phyloP scores from a whole-genome alignment of 192 early-diverging fungal species.

The Chytriomyces sp. region DNA sequence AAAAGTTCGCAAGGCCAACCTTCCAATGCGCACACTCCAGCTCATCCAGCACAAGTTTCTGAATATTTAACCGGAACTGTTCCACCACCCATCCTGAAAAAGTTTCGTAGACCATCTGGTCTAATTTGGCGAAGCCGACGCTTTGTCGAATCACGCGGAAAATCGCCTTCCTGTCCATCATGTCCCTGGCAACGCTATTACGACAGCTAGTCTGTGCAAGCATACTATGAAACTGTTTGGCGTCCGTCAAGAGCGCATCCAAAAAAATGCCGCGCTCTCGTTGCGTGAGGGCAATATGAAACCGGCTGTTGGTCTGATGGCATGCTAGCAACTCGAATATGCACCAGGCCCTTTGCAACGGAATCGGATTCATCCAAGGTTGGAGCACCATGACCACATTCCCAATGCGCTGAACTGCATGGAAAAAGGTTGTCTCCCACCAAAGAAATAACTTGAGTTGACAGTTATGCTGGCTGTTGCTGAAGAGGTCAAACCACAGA shows the following conservation, averaged over 20 bases:
- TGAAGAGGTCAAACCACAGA: conserved; percentile 36
- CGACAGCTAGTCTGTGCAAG: background rate
- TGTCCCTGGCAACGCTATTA: background rate
- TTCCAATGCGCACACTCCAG: background rate
- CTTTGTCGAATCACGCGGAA: background rate
- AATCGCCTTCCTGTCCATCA: conserved; percentile 13
- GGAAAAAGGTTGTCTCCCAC: conserved; percentile 37
- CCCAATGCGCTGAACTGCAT: conserved; percentile 28
- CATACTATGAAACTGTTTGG: background rate
- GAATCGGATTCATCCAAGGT: conserved; percentile 32
- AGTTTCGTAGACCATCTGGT: conserved; percentile 11
- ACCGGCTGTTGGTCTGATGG: background rate
- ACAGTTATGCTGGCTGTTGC: conserved; percentile 13
- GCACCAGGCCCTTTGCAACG: conserved; percentile 37
- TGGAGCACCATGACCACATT: conserved; percentile 34
- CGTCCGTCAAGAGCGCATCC: background rate
- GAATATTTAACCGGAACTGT: background rate
- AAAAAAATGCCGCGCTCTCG: background rate
- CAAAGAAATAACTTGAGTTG: conserved; percentile 7
- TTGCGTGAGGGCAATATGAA: conserved; percentile 16
- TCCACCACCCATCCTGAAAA: conserved; percentile 8
- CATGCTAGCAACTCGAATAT: conserved; percentile 34
- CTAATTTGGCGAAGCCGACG: conserved; percentile 13
- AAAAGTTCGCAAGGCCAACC: background rate
- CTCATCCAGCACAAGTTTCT: background rate